These are phyloP conservation scores for Malania oleifera DNA, from an alignment of 164 flowering plant genomes.

Conservation along the genomic window DNA sequence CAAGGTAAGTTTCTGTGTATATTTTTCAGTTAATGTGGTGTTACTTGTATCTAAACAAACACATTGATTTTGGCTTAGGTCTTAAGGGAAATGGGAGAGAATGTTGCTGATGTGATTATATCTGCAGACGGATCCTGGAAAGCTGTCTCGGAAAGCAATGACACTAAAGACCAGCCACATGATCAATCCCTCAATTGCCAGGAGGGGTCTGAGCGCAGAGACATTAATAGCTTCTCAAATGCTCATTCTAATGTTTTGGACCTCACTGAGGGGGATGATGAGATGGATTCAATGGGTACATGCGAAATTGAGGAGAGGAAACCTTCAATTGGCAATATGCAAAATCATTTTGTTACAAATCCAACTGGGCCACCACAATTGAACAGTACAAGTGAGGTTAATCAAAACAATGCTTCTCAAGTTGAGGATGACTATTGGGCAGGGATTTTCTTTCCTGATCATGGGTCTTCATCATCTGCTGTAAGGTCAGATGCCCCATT, in stretches of 20 bases:
- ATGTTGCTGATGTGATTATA: conserved; percentile 53
- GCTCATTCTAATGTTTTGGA: conserved; percentile 35
- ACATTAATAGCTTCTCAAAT: conserved; percentile 8
- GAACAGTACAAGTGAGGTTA: conserved; percentile 17
- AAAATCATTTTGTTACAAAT: conserved; percentile 10
- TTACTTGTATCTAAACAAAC: conserved; percentile 6
- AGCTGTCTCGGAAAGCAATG: conserved; percentile 31
- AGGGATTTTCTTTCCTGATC: conserved; percentile 14
- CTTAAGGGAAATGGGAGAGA: conserved; percentile 54
- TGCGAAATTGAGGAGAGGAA: conserved; percentile 47
- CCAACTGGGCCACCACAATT: conserved; percentile 6
- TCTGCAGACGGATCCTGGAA: conserved; percentile 81
- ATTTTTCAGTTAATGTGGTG: background rate
- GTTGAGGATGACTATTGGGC: conserved; percentile 34
- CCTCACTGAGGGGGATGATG: conserved; percentile 48
- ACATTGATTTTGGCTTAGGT: conserved; percentile 30
- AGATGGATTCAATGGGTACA: conserved; percentile 13
- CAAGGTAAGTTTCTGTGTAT: conserved; percentile 42
- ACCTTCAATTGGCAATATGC: conserved; percentile 28
- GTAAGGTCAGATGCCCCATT: conserved; percentile 14
- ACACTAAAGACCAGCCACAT: conserved; percentile 16
- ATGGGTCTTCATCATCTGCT: conserved; percentile 12
- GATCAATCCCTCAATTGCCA: conserved; percentile 9
- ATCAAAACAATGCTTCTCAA: conserved; percentile 21
- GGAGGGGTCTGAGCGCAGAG: conserved; percentile 27